phyloP scores from a whole-genome alignment of 768 basidiomycete genomes.

The Panaeolus papilionaceus region DNA sequence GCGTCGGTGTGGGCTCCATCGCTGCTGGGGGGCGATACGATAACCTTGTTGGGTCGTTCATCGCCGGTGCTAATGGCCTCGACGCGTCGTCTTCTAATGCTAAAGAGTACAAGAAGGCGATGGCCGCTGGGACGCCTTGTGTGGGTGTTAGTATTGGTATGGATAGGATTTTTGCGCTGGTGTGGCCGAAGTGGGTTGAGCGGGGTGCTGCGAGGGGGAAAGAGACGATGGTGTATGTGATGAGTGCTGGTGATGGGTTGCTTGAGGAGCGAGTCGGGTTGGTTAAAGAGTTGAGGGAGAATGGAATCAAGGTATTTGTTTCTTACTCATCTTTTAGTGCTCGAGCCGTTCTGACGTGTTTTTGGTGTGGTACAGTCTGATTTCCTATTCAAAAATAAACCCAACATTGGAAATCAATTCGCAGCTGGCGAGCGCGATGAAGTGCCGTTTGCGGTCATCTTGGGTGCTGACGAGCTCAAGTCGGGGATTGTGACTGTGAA shows the following conservation, averaged over 20 bases:
- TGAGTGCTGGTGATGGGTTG: constrained; percentile 89
- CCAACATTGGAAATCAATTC: constrained; percentile 87
- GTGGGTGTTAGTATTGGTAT: constrained; percentile 93
- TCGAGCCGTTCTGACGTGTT: too few species aligned
- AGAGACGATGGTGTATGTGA: constrained; percentile 92
- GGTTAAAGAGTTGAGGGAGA: constrained; percentile 80
- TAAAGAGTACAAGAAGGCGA: constrained; percentile 61
- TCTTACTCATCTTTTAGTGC: too few species aligned
- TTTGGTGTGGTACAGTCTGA: constrained; percentile 63
- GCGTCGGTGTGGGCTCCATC: constrained; percentile 97
- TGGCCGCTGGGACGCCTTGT: constrained; percentile 68
- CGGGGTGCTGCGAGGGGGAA: constrained; percentile 77
- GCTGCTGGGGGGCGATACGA: constrained; percentile 99
- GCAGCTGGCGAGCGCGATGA: constrained; percentile 90
- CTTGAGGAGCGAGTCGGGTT: constrained; percentile 85
- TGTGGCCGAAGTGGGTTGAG: constrained; percentile 88
- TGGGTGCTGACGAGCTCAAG: constrained; percentile 88
- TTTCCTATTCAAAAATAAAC: constrained; percentile 92
- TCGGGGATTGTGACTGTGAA: constrained; percentile 89
- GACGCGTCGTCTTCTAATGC: constrained; percentile 25
- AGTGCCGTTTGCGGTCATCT: constrained; percentile 90
- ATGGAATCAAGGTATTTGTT: constrained; percentile 93
- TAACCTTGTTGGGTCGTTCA: constrained; percentile 91
- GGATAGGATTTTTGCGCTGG: constrained; percentile 90
- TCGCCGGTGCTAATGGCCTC: constrained; percentile 77